Percentiles rank a stretch among this genome's conserved stretches.
These are phyloP conservation scores for Litsea cubeba DNA, from an alignment of 164 flowering plant genomes.

Conservation along the genomic window DNA sequence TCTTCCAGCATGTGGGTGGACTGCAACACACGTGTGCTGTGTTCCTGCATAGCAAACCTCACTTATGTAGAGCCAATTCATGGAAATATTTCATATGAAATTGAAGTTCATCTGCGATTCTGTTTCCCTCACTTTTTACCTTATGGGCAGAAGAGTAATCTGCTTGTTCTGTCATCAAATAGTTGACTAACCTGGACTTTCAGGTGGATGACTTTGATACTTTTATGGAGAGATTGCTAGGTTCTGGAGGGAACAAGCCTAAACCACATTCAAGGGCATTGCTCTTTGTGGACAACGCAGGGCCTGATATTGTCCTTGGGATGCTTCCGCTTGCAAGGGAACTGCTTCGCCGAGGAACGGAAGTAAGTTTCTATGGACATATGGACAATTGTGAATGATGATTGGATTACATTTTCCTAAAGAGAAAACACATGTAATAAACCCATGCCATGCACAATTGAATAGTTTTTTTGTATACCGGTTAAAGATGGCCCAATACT, in stretches of 20 bases:
- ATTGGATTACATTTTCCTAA: background rate
- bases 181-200: background rate
- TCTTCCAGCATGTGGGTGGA: too few relatives aligned
- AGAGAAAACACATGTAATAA: background rate
- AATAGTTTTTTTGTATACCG: background rate
- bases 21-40: background rate
- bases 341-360: conserved; percentile 94
- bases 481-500: too few relatives aligned
- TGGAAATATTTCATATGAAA: background rate
- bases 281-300: conserved; percentile 97
- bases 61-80: background rate
- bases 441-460: background rate
- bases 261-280: conserved; percentile 75
- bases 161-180: background rate
- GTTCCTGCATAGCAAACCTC: background rate
- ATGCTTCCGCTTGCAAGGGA: conserved; percentile 99
- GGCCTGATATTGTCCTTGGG: conserved; percentile 92
- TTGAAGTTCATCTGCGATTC: background rate
- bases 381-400: background rate
- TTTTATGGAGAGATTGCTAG: conserved; percentile 79
- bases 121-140: background rate
- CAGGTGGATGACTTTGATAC: conserved; percentile 95
- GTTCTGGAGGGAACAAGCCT: conserved; percentile 62
- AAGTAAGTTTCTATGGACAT: conserved; percentile 41
- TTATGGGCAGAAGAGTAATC: background rate